phyloP scores from a whole-genome alignment of 768 basidiomycete genomes.

The Tylopilus subfusipes region DNA sequence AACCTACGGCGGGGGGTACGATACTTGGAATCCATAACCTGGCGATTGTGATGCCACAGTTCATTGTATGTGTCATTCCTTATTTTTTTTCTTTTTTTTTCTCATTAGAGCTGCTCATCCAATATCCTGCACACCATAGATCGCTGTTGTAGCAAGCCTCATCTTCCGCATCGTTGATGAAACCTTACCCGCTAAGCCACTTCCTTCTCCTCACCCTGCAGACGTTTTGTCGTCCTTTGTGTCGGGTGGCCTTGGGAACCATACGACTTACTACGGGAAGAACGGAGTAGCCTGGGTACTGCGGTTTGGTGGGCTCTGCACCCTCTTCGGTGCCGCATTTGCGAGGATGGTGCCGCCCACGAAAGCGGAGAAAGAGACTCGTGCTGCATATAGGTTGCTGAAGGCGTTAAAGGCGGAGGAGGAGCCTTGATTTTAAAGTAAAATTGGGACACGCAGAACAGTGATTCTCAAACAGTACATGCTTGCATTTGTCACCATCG shows the following conservation, averaged over 20 bases:
- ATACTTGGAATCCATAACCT: constrained; percentile 94
- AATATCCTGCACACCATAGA: constrained; percentile 40
- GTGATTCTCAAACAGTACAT: constrained; percentile 3
- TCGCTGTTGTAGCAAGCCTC: constrained; percentile 78
- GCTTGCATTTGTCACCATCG: constrained; percentile 12
- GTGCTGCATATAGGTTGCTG: constrained; percentile 76
- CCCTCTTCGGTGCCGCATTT: constrained; percentile 72
- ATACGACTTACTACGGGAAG: constrained; percentile 69
- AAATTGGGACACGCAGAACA: neutral
- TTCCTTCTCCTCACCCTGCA: constrained; percentile 32
- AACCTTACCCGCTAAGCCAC: constrained; percentile 4
- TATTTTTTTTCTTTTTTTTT: neutral
- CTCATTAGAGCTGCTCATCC: neutral
- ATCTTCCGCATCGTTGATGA: constrained; percentile 85
- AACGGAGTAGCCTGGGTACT: constrained; percentile 93
- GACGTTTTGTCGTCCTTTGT: constrained; percentile 21
- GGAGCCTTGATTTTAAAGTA: constrained; percentile 35
- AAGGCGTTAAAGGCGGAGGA: constrained; percentile 62
- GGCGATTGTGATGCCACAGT: constrained; percentile 92
- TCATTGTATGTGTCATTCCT: constrained; percentile 63
- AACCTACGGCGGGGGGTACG: constrained; percentile 79
- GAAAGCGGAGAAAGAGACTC: constrained; percentile 87
- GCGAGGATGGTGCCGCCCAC: constrained; percentile 85
- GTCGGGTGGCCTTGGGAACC: constrained; percentile 35
- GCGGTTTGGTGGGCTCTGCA: constrained; percentile 86